Base-by-base conservation (phyloP, 2,329 filamentous ascomycete genomes). In the Verticillium dahliae region DNA sequence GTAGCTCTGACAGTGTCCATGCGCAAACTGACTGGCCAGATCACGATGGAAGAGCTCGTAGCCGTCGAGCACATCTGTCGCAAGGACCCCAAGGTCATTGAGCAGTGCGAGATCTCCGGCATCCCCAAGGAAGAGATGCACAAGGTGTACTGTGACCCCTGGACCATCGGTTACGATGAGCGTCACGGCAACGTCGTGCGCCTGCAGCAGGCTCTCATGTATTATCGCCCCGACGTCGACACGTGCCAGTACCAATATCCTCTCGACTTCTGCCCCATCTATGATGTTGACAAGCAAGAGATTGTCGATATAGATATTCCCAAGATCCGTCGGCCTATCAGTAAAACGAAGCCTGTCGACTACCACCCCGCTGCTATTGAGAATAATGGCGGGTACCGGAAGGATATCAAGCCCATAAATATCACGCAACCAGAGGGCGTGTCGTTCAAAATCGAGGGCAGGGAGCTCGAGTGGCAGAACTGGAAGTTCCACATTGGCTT, bases 121-220 rank as follows among this genome's bases (percentile, higher is more conserved):
- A 91, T 97, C 63, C 85, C 91, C 13, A 82, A 82, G 61, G 83
- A 90, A 67, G 90, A 96, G 63, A 97, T 97, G 93, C 80, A 95
- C 80, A 97, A 97, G 76, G 91, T 97, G 57, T 97, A 96, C 79
- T 96, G 92, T 75, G 93, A 97, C 72, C 92, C 91, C 11, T 97
- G 93, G 93, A 96, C 93, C 1, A 96, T 97, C 74, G 93, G 93
- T 57, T 96, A 92, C 72, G 93, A 97, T 69, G 91, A 96, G 77
- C 88, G 93, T 55, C 95, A 92, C 69, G 93, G 92, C 64, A 94
- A 78, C 72, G 80, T 80, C 54, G 81, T 91, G 54, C 87, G 93
- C 60, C 84, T 97, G 4, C 93, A 97, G 76, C 93, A 97, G 76
- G 93, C 92, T 1, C 80, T 97, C 60, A 96, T 97, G 92, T 97